Base-by-base conservation (phyloP, 352 stramenopile species). In the Pythium insidiosum region DNA sequence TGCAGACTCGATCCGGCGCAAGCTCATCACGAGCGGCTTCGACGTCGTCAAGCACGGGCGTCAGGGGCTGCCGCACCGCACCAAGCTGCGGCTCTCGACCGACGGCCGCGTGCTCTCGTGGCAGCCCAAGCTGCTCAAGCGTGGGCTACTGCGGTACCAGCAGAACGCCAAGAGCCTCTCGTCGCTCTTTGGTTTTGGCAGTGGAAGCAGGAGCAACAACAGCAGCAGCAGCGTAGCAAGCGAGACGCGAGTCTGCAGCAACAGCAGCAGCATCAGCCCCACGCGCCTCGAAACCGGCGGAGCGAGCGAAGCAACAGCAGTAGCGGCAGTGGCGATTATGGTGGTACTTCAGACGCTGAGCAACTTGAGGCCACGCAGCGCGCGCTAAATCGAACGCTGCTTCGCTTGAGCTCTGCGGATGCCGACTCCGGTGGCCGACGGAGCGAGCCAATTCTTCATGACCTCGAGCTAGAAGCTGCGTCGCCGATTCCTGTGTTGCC, bases 31-130 rank as follows among this genome's bases (percentile, higher is more conserved):
- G 53, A 69, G 62, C 16, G 73, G 77, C 6, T 84, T 89, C 25
- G 65, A 84, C 22, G 74, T 78, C 2, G 61, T 93, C 49, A 93
- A 93, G 50, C 87, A 93, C 46, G 77, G 78, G 13, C 76, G 79
- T 45, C 82, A 88, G 21, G 80, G 80, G 0, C 49, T 87, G 20
- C 75, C 75, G 5, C 75, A 90, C 40, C 75, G 73, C 21, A 93
- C 80, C 0, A 85, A 85, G 40, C 53, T 93, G 21, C 65, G 69
- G 0, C 66, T 93, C 16, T 90, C 77, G 28, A 66, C 66, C 4
- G 73, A 86, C 30, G 79, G 77, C 15, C 70, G 80, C 50, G 68
- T 69, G 12, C 49, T 93, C 20, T 79, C 63, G 38, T 93, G 80
- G 80, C 70, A 84, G 51, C 72, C 75, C 0, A 88, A 90, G 45